Evolutionary conservation across 768 basidiomycete genomes (phyloP).

Genomic region (Lactarius tabidus): DNA sequence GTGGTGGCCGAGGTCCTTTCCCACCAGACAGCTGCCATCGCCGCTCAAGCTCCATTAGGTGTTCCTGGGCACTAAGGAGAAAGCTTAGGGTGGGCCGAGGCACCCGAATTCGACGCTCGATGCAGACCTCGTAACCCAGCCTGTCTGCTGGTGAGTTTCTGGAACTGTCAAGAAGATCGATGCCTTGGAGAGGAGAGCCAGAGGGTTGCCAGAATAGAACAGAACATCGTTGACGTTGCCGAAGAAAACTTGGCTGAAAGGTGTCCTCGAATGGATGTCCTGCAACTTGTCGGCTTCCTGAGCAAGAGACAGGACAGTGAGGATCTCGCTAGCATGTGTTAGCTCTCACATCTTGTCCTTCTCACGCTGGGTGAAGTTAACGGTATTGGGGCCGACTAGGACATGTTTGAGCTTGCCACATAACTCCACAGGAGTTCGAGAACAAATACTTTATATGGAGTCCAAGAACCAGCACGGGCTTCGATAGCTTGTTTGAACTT

Average conservation of each 20-base stretch:
- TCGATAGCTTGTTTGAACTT: too few relatives aligned
- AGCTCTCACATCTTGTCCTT: too few relatives aligned
- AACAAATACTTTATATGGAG: too few relatives aligned
- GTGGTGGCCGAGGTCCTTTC: slow-evolving; percentile 58
- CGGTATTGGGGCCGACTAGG: too few relatives aligned
- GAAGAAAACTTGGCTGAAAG: slow-evolving; percentile 69
- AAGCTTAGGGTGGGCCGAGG: slow-evolving; percentile 64
- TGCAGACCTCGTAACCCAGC: slow-evolving; percentile 76
- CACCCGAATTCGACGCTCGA: slow-evolving; percentile 83
- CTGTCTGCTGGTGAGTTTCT: slow-evolving; percentile 47
- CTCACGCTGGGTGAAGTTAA: too few relatives aligned
- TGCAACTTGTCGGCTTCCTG: slow-evolving; percentile 33
- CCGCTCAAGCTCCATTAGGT: slow-evolving; percentile 59
- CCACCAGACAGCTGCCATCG: slow-evolving; percentile 41
- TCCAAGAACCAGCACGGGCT: too few relatives aligned
- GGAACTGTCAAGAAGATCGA: slow-evolving; percentile 36
- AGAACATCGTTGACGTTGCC: slow-evolving; percentile 83
- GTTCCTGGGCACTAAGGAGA: slow-evolving; percentile 71
- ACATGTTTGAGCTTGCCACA: too few relatives aligned
- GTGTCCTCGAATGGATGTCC: slow-evolving; percentile 33
- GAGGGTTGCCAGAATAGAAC: slow-evolving; percentile 26
- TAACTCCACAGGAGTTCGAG: too few relatives aligned
- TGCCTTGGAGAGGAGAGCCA: slow-evolving; percentile 4
- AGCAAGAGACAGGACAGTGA: slow-evolving; percentile 36
- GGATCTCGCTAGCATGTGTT: slow-evolving; percentile 77